A percentile compares a stretch with the other conserved stretches of the same genome.
Evolutionary conservation across 768 basidiomycete species (phyloP).

Genomic region (Trametes gibbosa): DNA sequence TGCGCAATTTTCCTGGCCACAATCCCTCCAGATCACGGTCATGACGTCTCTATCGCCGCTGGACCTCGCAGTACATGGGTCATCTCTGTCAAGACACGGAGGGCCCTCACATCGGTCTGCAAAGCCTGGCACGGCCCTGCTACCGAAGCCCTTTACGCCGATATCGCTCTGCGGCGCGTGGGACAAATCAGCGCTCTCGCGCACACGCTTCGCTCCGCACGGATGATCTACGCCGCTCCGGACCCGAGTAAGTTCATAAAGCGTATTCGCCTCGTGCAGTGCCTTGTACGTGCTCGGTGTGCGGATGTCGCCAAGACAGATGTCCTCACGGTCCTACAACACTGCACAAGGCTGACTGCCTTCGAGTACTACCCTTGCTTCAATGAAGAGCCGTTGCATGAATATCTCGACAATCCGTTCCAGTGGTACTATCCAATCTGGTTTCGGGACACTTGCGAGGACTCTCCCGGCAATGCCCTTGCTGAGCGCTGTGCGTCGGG

Average conservation of each 20-base stretch:
- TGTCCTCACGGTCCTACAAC: background rate
- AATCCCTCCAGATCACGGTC: background rate
- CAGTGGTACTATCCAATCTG: background rate
- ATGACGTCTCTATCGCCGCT: background rate
- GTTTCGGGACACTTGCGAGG: background rate
- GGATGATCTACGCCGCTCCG: background rate
- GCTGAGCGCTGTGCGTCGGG: background rate
- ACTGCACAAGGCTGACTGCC: background rate
- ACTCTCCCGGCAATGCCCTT: background rate
- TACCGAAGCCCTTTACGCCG: background rate
- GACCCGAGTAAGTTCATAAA: background rate
- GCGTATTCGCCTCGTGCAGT: background rate
- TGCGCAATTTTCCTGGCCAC: background rate
- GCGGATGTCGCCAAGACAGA: background rate
- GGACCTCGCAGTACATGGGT: background rate
- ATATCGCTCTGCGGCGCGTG: background rate
- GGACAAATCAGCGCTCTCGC: conserved; percentile 1
- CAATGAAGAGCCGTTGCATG: background rate
- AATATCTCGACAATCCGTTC: background rate
- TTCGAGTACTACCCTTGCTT: background rate
- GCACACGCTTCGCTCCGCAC: background rate
- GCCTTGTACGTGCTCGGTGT: background rate
- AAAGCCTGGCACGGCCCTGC: background rate
- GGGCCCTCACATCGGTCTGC: conserved; percentile 5
- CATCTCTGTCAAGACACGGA: background rate